Evolutionary conservation across 345 rosid species (phyloP).

Genomic region (Syzygium jambos): DNA sequence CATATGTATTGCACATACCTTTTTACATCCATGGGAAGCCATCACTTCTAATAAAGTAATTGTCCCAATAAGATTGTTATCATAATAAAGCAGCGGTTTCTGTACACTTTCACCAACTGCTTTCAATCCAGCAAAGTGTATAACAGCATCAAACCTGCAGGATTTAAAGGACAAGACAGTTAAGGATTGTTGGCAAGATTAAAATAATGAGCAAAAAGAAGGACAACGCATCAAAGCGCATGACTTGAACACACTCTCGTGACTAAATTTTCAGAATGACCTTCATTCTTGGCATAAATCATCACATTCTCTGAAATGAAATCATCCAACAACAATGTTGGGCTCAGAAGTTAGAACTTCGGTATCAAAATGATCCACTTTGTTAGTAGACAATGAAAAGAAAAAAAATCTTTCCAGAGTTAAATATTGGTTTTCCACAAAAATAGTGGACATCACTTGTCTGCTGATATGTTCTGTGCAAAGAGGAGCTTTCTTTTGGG

Average conservation of each 20-base stretch:
- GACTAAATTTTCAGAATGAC: background rate
- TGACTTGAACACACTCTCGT: background rate
- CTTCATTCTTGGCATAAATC: background rate
- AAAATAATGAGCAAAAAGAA: background rate
- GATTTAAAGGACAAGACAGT: background rate
- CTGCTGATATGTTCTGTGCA: background rate
- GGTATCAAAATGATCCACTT: background rate
- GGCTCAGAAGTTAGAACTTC: background rate
- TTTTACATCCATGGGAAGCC: slow-evolving; percentile 82
- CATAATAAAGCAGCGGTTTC: slow-evolving; percentile 72
- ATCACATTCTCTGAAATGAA: background rate
- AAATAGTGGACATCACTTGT: background rate
- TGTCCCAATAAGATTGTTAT: slow-evolving; percentile 88
- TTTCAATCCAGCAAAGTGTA: slow-evolving; percentile 98
- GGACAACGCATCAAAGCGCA: background rate
- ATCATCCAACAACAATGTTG: background rate
- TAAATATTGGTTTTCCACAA: background rate
- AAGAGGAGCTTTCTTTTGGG: background rate
- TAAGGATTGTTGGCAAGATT: background rate
- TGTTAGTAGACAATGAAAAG: background rate
- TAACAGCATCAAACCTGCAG: slow-evolving; percentile 88
- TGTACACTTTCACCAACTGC: slow-evolving; percentile 96
- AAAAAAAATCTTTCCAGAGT: background rate
- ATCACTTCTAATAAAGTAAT: slow-evolving; percentile 81
- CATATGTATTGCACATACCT: slow-evolving; percentile 22